Percentiles rank a stretch among this genome's conserved stretches.
Evolutionary conservation across 768 basidiomycete species (phyloP).

Genomic region (Hypholoma sublateritium): DNA sequence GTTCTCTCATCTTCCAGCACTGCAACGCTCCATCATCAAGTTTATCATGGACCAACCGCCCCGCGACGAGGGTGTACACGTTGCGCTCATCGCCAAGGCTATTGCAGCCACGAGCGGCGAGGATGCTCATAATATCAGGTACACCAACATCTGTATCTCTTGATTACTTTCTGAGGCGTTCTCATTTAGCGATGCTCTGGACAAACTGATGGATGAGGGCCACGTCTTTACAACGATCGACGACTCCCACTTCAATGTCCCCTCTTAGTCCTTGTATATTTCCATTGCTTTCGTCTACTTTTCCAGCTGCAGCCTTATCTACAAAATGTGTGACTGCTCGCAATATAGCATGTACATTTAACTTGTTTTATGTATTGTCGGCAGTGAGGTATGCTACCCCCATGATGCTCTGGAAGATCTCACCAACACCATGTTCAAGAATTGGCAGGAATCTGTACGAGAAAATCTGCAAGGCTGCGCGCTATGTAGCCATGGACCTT

Average conservation of each 20-base stretch:
- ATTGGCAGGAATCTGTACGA: constrained; percentile 17
- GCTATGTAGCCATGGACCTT: constrained; percentile 50
- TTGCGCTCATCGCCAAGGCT: constrained; percentile 67
- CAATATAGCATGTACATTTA: too few relatives aligned
- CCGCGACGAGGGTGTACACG: constrained; percentile 68
- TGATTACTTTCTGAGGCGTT: background rate
- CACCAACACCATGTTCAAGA: too few relatives aligned
- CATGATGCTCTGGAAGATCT: too few relatives aligned
- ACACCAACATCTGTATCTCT: constrained; percentile 4
- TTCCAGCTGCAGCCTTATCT: too few relatives aligned
- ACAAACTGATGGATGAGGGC: constrained; percentile 78
- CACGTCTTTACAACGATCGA: constrained; percentile 78
- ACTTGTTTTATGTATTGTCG: too few relatives aligned
- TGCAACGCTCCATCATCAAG: constrained; percentile 66
- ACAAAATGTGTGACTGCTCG: too few relatives aligned
- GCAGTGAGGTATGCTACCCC: too few relatives aligned
- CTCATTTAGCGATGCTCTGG: constrained; percentile 63
- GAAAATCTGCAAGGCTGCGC: constrained; percentile 38
- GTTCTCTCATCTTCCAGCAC: constrained; percentile 53
- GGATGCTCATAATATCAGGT: constrained; percentile 67
- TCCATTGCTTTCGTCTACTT: background rate
- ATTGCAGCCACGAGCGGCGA: constrained; percentile 42
- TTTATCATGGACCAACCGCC: constrained; percentile 53
- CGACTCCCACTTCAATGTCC: constrained; percentile 74
- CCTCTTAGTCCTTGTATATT: constrained; percentile 25